Conservation (phyloP, 441 rosid species). For the Iberis amara region DNA sequence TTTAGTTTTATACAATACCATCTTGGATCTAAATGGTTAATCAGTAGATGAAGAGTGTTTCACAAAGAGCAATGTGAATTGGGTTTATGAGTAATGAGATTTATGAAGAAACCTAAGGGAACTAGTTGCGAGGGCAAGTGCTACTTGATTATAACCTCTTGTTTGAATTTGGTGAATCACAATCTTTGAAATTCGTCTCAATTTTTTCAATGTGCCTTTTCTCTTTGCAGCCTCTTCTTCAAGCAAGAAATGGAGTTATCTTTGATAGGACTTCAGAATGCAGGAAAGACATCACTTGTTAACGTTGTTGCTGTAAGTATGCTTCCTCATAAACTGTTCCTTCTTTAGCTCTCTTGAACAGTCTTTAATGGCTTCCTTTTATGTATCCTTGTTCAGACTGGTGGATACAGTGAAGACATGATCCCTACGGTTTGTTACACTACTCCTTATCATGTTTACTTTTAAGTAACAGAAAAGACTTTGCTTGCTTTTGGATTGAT, state of each 20-base stretch:
- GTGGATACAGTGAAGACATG: constrained; percentile 79
- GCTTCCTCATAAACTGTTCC: not conserved
- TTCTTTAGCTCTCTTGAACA: constrained; percentile 5
- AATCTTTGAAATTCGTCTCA: too few species aligned
- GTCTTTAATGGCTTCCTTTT: constrained; percentile 24
- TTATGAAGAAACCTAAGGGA: not conserved
- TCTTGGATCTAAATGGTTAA: constrained; percentile 13
- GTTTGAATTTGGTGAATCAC: too few species aligned
- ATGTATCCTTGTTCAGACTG: constrained; percentile 44
- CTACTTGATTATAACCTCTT: not conserved
- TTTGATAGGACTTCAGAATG: constrained; percentile 71
- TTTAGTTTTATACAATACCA: not conserved
- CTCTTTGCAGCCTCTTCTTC: constrained; percentile 56
- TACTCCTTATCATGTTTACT: constrained; percentile 4
- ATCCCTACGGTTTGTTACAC: constrained; percentile 54
- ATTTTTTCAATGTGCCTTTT: not conserved
- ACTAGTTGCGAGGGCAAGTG: too few species aligned
- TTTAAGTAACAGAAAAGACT: not conserved
- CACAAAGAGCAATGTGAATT: not conserved
- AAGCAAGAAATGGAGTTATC: constrained; percentile 81
- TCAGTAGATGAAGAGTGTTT: not conserved
- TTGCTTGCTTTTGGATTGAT: not conserved
- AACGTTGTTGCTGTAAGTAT: constrained; percentile 67
- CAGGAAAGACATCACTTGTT: constrained; percentile 73
- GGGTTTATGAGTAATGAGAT: not conserved